A percentile compares a stretch with the other conserved stretches of the same genome.
Conservation (phyloP, 2,329 filamentous ascomycete genomes). For the Trichoderma semiorbis region DNA sequence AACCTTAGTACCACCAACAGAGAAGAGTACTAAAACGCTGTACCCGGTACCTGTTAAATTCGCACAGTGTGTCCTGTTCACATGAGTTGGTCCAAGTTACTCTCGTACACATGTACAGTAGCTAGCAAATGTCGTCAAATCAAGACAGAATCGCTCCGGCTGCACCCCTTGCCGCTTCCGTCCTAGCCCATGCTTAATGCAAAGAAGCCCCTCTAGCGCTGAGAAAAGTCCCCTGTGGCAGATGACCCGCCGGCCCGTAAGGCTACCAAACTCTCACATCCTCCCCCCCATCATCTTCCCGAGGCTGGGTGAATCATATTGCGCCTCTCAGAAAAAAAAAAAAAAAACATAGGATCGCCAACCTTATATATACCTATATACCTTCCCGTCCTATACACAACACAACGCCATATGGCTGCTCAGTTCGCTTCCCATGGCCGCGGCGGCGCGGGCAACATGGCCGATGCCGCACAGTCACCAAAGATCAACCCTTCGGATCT, state of each 20-base stretch:
- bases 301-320: slow-evolving; percentile 1
- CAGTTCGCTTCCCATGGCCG: slow-evolving; percentile 64
- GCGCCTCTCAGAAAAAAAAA: background rate
- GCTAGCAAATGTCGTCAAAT: background rate
- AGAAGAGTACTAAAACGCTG: background rate
- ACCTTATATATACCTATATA: background rate
- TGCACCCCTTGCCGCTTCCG: background rate
- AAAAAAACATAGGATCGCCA: background rate
- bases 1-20: too few species aligned
- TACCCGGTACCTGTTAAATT: background rate
- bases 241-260: slow-evolving; percentile 10
- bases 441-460: slow-evolving; percentile 75
- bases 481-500: slow-evolving; percentile 61
- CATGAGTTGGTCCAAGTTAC: background rate
- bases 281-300: background rate
- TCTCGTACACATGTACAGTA: background rate
- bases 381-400: background rate
- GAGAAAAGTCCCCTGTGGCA: slow-evolving; percentile 14
- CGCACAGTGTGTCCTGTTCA: background rate
- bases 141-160: background rate
- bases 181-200: background rate
- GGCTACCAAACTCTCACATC: slow-evolving; percentile 5
- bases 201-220: background rate
- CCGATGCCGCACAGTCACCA: slow-evolving; percentile 49
- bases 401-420: slow-evolving; percentile 29